Base-by-base conservation (phyloP, 2,329 filamentous ascomycete species). In the Scytalidium lignicola region DNA sequence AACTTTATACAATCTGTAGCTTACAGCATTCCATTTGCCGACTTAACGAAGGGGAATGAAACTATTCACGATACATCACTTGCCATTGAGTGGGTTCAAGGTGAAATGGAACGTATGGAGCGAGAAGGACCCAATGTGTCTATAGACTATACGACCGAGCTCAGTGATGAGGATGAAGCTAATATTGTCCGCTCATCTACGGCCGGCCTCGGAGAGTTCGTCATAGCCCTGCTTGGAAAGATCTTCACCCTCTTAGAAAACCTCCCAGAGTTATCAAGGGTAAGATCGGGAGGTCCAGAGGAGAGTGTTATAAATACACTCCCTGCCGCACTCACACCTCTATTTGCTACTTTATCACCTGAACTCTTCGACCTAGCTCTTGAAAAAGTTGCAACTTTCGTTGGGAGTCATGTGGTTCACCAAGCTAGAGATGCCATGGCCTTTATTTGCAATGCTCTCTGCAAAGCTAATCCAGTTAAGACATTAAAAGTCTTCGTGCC, bases 371-470 rank as follows among this genome's bases (percentile, higher is more conserved):
- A 97, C 61, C 80, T 93, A 64, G 90, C 89, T 0, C 72, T 99
- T 45, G 87, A 95, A 52, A 97, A 97, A 73, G 83, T 99, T 58
- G 87, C 90, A 2, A 82, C 88, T 26, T 99, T 99, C 65, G 87
- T 96, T 21, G 85, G 88, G 1, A 88, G 88, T 55, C 93, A 97
- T 70, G 93, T 99, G 44, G 92, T 99, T 17, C 91, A 99, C 61
- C 93, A 97, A 69, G 92, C 93, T 47, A 79, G 92, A 56, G 93
- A 99, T 74, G 92, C 93, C 7, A 96, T 99, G 87, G 93, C 95
- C 1, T 99, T 96, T 78, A 97, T 97, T 47, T 88, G 92, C 70
- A 97, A 96, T 67, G 88, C 90, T 0, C 76, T 99, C 20, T 96
- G 93, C 76, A 97, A 97, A 70, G 90, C 95, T 58, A 89, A 95